Evolutionary conservation across 257 asterid species (phyloP).

Genomic region (Lithospermum erythrorhizon): DNA sequence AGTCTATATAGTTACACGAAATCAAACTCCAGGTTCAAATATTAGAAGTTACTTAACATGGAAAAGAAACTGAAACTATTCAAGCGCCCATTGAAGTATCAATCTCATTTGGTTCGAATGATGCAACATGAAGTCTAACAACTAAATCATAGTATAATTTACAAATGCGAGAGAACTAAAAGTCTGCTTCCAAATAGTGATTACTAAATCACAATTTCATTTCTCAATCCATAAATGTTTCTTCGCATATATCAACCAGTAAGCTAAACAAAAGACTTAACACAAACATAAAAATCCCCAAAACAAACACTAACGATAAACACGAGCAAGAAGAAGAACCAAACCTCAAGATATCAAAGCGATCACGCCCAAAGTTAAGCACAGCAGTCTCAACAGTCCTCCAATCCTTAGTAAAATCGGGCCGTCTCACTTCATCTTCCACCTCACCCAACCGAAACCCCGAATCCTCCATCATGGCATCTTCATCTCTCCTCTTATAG

Average conservation of each 20-base stretch:
- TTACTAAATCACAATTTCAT: too few species aligned
- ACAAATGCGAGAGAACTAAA: too few species aligned
- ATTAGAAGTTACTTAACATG: too few species aligned
- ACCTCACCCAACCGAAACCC: constrained; percentile 46
- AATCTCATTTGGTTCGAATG: background rate
- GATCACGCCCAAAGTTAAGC: constrained; percentile 71
- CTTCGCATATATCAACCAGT: background rate
- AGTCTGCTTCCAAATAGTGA: too few species aligned
- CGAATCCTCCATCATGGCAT: constrained; percentile 59
- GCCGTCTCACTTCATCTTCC: constrained; percentile 21
- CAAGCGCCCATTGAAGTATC: too few species aligned
- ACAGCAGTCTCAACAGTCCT: constrained; percentile 66
- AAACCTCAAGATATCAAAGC: constrained; percentile 84
- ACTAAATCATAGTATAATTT: background rate
- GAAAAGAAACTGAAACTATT: too few species aligned
- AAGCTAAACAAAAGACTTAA: constrained; percentile 56
- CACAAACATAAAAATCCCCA: too few species aligned
- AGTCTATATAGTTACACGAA: too few species aligned
- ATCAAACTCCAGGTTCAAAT: too few species aligned
- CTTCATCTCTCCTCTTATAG: constrained; percentile 84
- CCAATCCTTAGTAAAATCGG: constrained; percentile 66
- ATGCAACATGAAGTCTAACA: background rate
- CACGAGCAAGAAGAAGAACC: background rate
- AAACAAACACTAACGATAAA: too few species aligned
- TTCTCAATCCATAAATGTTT: background rate